These are phyloP conservation scores for Hypomyces perniciosus DNA, from an alignment of 2,329 filamentous ascomycete species.

Conservation along the genomic window DNA sequence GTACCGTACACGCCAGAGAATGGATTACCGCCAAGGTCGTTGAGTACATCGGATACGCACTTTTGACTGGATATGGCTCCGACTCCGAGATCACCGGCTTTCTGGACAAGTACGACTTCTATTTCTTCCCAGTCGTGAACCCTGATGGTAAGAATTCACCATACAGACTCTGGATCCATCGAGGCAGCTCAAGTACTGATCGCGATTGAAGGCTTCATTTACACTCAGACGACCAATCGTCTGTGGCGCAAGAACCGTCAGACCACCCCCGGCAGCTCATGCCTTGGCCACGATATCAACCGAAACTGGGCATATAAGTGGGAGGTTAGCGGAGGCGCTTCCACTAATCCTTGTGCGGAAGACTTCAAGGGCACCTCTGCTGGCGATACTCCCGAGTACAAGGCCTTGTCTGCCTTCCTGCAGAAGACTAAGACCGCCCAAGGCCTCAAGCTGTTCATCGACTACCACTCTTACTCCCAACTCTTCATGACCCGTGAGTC, in stretches of 20 bases:
- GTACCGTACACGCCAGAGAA: slow-evolving; percentile 54
- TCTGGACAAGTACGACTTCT: slow-evolving; percentile 60
- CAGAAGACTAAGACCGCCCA: slow-evolving; percentile 29
- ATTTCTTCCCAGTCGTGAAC: slow-evolving; percentile 58
- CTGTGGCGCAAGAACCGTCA: slow-evolving; percentile 59
- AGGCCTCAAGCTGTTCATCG: slow-evolving; percentile 56
- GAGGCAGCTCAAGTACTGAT: background rate
- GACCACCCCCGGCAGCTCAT: slow-evolving; percentile 31
- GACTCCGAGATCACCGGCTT: slow-evolving; percentile 35
- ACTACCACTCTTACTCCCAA: slow-evolving; percentile 60
- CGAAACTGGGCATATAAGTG: slow-evolving; percentile 55
- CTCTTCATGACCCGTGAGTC: slow-evolving; percentile 55
- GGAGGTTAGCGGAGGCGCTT: slow-evolving; percentile 43
- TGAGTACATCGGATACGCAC: slow-evolving; percentile 47
- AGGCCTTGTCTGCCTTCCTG: slow-evolving; percentile 36
- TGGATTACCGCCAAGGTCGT: slow-evolving; percentile 53
- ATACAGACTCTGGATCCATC: background rate
- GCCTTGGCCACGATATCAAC: slow-evolving; percentile 52
- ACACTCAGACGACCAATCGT: slow-evolving; percentile 49
- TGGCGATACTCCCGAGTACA: slow-evolving; percentile 47
- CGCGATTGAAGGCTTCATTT: slow-evolving; percentile 45
- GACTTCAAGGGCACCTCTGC: slow-evolving; percentile 39
- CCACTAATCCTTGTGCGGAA: slow-evolving; percentile 45
- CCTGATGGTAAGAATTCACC: slow-evolving; percentile 43
- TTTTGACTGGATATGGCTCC: slow-evolving; percentile 41